Evolutionary conservation across 495 filamentous ascomycete species (phyloP).

Genomic region (Neurospora sp.): DNA sequence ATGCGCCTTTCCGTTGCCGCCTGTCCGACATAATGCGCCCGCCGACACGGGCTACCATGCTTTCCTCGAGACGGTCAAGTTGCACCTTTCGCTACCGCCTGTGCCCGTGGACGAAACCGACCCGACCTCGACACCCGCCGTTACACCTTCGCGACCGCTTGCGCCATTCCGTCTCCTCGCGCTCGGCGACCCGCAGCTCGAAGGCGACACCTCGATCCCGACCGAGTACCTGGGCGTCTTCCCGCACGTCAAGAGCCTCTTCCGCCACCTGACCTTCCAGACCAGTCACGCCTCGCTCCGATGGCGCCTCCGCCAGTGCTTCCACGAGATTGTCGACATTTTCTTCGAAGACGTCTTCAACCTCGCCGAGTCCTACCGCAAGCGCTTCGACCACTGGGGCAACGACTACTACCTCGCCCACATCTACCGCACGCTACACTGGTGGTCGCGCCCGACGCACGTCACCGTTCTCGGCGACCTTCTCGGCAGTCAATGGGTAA

Average conservation of each 20-base stretch:
- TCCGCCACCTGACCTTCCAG: slow-evolving; percentile 37
- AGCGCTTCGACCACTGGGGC: slow-evolving; percentile 76
- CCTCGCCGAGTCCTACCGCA: slow-evolving; percentile 51
- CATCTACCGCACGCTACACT: slow-evolving; percentile 75
- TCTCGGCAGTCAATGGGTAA: slow-evolving; percentile 93
- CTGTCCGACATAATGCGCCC: slow-evolving; percentile 6
- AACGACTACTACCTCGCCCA: slow-evolving; percentile 95
- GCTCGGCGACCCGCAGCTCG: slow-evolving; percentile 88
- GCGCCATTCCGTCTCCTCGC: slow-evolving; percentile 82
- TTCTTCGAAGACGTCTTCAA: slow-evolving; percentile 54
- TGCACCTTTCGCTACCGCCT: slow-evolving; percentile 23
- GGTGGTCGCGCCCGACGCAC: slow-evolving; percentile 77
- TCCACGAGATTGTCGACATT: slow-evolving; percentile 44
- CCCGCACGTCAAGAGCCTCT: slow-evolving; percentile 46
- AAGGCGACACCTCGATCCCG: slow-evolving; percentile 78
- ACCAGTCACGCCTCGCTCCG: slow-evolving; percentile 32
- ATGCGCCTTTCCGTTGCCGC: slow-evolving; percentile 69
- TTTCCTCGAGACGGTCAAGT: slow-evolving; percentile 37
- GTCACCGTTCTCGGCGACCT: slow-evolving; percentile 83
- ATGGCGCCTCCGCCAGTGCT: slow-evolving; percentile 34
- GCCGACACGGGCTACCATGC: slow-evolving; percentile 23
- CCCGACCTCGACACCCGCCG: slow-evolving; percentile 8
- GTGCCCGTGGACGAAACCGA: slow-evolving; percentile 4
- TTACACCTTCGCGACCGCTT: slow-evolving; percentile 21
- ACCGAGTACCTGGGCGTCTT: slow-evolving; percentile 48